These are phyloP conservation scores for Teratosphaeria zuluensis DNA, from an alignment of 2,329 filamentous ascomycete species.

Conservation along the genomic window DNA sequence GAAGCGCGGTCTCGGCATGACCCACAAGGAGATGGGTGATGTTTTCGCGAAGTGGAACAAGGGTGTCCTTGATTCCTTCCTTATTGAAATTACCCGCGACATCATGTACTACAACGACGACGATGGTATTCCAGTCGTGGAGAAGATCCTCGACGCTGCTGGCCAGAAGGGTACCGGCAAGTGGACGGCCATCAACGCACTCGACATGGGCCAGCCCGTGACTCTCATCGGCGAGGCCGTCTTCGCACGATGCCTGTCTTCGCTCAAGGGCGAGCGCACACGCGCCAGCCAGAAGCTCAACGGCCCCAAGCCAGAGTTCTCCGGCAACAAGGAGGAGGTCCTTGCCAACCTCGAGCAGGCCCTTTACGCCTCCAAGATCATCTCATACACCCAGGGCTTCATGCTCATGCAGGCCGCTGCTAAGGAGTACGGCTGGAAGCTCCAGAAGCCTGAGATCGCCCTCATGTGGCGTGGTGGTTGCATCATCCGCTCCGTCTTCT, in stretches of 20 bases:
- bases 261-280: constrained; percentile 85
- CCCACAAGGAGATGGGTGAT: constrained; percentile 90
- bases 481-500: constrained; percentile 99
- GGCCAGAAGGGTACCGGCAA: constrained; percentile 99
- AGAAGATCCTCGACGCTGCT: constrained; percentile 98
- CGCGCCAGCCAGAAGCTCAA: constrained; percentile 70
- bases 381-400: constrained; percentile 98
- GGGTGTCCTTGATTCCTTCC: constrained; percentile 96
- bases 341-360: constrained; percentile 97
- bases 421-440: constrained; percentile 94
- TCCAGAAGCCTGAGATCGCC: constrained; percentile 99
- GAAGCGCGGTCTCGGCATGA: constrained; percentile 90
- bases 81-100: constrained; percentile 97
- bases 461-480: constrained; percentile 99
- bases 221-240: constrained; percentile 97
- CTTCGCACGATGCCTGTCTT: constrained; percentile 85
- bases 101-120: constrained; percentile 98
- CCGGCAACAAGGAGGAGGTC: constrained; percentile 86
- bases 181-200: constrained; percentile 98
- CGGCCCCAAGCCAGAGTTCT: constrained; percentile 69
- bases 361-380: constrained; percentile 98
- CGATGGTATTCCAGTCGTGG: constrained; percentile 78
- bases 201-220: constrained; percentile 97
- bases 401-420: constrained; percentile 99
- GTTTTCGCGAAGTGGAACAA: constrained; percentile 96